Evolutionary conservation across 768 basidiomycete genomes (phyloP).

Genomic region (Termitomyces sp.): DNA sequence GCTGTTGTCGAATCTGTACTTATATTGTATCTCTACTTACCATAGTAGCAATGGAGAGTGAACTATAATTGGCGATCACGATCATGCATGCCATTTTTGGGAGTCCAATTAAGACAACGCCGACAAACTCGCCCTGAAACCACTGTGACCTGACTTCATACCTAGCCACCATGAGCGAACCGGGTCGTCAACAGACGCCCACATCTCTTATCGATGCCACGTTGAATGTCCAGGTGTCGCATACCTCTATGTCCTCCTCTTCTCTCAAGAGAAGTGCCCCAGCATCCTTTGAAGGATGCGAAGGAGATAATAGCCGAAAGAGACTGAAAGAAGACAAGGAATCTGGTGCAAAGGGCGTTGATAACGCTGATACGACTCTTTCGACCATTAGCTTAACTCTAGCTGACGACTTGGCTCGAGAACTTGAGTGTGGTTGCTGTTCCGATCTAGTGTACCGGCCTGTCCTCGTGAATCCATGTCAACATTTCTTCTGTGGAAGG

Average conservation of each 20-base stretch:
- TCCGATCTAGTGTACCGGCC: conserved; percentile 77
- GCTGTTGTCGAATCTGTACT: not conserved
- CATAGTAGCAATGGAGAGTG: conserved; percentile 4
- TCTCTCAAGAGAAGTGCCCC: conserved; percentile 59
- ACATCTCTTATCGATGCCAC: conserved; percentile 14
- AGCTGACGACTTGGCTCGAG: conserved; percentile 60
- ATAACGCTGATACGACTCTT: conserved; percentile 3
- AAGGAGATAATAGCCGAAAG: conserved; percentile 48
- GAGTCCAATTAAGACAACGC: conserved; percentile 18
- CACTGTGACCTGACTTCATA: conserved; percentile 10
- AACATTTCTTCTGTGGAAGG: conserved; percentile 92
- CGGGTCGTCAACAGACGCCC: conserved; percentile 7
- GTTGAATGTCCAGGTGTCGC: conserved; percentile 11
- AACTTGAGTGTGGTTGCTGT: conserved; percentile 84
- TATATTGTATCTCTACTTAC: conserved; percentile 9
- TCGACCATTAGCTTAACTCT: conserved; percentile 24
- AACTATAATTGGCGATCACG: conserved; percentile 7
- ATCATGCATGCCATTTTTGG: conserved; percentile 17
- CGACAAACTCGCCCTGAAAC: conserved; percentile 14
- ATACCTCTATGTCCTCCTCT: conserved; percentile 7
- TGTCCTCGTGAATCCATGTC: conserved; percentile 77
- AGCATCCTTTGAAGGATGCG: conserved; percentile 46
- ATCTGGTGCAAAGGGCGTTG: conserved; percentile 4
- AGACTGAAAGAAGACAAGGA: conserved; percentile 47
- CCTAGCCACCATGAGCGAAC: conserved; percentile 11